A percentile compares a stretch with the other conserved stretches of the same genome.
Evolutionary conservation across 2,329 filamentous ascomycete species (phyloP).

Genomic region (Rutstroemia sp.): DNA sequence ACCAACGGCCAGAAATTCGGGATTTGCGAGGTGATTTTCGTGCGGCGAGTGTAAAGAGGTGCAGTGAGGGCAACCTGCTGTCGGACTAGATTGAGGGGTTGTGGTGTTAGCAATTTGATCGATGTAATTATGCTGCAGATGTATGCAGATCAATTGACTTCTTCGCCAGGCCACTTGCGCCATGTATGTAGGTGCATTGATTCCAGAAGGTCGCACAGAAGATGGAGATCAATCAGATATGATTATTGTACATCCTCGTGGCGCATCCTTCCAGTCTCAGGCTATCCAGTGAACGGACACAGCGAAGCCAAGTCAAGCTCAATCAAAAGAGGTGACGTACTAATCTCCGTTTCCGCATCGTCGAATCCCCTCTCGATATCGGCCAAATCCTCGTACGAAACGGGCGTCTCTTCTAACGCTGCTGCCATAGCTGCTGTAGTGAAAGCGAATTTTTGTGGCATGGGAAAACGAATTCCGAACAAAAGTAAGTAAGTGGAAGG

Average conservation of each 20-base stretch:
- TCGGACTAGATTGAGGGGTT: slow-evolving; percentile 46
- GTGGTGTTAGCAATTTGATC: neutral
- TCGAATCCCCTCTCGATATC: slow-evolving; percentile 79
- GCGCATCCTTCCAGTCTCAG: slow-evolving; percentile 2
- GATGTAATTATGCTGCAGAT: neutral
- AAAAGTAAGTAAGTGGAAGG: neutral
- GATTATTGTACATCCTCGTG: slow-evolving; percentile 2
- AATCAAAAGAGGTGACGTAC: slow-evolving; percentile 37
- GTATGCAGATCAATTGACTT: neutral
- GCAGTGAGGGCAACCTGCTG: slow-evolving; percentile 61
- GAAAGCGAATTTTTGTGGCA: slow-evolving; percentile 24
- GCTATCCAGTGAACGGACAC: neutral
- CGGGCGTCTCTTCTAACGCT: slow-evolving; percentile 34
- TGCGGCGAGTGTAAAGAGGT: slow-evolving; percentile 70
- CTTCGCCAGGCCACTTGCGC: too few relatives aligned
- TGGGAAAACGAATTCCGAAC: slow-evolving; percentile 5
- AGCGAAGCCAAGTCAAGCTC: neutral
- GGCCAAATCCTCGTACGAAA: slow-evolving; percentile 70
- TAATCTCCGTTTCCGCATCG: slow-evolving; percentile 72
- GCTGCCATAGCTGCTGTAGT: slow-evolving; percentile 28
- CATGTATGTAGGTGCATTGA: neutral
- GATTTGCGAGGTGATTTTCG: slow-evolving; percentile 62
- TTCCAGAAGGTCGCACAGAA: neutral
- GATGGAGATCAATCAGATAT: neutral
- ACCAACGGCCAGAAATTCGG: slow-evolving; percentile 93